A percentile compares a stretch with the other conserved stretches of the same genome.
phyloP scores from a whole-genome alignment of 768 basidiomycete genomes.

The Hypholoma sublateritium region DNA sequence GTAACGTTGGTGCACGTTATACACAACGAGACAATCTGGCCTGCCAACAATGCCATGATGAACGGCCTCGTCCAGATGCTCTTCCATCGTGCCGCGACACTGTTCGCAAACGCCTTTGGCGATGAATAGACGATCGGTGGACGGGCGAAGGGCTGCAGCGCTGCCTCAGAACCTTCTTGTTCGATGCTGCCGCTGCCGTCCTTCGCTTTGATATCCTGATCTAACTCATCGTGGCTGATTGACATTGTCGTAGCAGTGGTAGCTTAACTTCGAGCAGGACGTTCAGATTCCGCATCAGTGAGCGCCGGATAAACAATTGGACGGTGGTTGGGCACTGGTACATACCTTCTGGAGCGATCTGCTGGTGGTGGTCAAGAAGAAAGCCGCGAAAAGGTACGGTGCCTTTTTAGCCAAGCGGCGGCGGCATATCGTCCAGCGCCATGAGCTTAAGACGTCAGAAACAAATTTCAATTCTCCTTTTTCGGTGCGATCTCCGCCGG shows the following conservation, averaged over 20 bases:
- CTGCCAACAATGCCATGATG: constrained; percentile 65
- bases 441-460: neutral
- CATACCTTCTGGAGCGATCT: neutral
- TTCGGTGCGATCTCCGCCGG: constrained; percentile 6
- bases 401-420: neutral
- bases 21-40: constrained; percentile 83
- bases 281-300: neutral
- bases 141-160: constrained; percentile 20
- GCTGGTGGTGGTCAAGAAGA: constrained; percentile 8
- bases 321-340: neutral
- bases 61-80: constrained; percentile 82
- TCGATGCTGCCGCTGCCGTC: neutral
- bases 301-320: neutral
- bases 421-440: neutral
- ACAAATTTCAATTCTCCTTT: constrained; percentile 5
- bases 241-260: constrained; percentile 1
- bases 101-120: constrained; percentile 47
- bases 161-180: neutral
- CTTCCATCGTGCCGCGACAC: constrained; percentile 58
- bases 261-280: neutral
- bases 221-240: neutral
- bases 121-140: constrained; percentile 73
- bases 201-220: neutral
- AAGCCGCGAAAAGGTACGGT: neutral
- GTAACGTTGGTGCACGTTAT: constrained; percentile 89